These are phyloP conservation scores for Saccharomyces hybrid DNA, from an alignment of 1,139 yeast species.

Conservation along the genomic window DNA sequence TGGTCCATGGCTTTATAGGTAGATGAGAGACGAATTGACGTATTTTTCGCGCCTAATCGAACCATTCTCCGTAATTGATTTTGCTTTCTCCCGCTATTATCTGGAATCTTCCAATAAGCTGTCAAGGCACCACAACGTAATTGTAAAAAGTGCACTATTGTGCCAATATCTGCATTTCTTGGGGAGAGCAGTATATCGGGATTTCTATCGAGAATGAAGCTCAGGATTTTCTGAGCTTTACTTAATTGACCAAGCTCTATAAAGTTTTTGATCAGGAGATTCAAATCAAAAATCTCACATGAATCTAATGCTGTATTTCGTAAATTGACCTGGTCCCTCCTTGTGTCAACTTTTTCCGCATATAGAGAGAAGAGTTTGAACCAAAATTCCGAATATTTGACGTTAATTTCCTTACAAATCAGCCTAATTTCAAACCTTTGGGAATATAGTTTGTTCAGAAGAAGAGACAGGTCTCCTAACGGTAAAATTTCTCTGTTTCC, in stretches of 20 bases:
- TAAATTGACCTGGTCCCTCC: background rate
- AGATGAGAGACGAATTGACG: background rate
- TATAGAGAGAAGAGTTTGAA: background rate
- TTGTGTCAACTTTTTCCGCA: background rate
- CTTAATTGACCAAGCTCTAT: slow-evolving; percentile 17
- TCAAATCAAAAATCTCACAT: slow-evolving; percentile 21
- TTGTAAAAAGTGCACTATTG: slow-evolving; percentile 12
- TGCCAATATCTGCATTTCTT: slow-evolving; percentile 12
- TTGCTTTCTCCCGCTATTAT: background rate
- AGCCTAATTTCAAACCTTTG: background rate
- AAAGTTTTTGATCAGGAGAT: slow-evolving; percentile 18
- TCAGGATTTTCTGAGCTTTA: slow-evolving; percentile 22
- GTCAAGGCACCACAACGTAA: slow-evolving; percentile 3
- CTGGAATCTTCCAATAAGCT: slow-evolving; percentile 1
- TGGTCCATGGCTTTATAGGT: background rate
- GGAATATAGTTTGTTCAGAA: background rate
- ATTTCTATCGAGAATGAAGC: slow-evolving; percentile 12
- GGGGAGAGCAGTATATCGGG: slow-evolving; percentile 6
- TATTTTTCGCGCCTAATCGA: slow-evolving; percentile 6
- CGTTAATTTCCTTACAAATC: background rate
- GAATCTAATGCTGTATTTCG: background rate
- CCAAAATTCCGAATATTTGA: background rate
- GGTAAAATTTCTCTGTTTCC: background rate
- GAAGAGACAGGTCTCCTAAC: background rate
- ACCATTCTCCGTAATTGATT: background rate